Evolutionary conservation across 495 filamentous ascomycete species (phyloP), one percentile per base, ranked within the genome.

Genomic region (Poronia punctata): DNA sequence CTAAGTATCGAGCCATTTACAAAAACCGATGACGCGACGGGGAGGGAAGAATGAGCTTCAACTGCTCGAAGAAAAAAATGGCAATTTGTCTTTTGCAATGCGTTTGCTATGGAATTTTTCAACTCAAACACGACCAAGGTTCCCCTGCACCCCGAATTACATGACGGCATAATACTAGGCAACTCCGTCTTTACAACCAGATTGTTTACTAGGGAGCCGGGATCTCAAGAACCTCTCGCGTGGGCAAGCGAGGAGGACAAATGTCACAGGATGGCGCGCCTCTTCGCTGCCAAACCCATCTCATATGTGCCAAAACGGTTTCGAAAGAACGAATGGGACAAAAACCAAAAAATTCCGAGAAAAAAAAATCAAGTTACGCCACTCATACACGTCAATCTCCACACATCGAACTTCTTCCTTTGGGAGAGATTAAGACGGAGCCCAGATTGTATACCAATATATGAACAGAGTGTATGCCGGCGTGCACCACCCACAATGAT

Each of bases 221-320:
- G 29, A 38, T 30, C 38, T 40, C 43, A 49, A 27, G 24, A 10
- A 33, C 20, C 29, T 40, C 34, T 29, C 28, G 25, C 43, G 36
- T 40, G 18, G 36, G 35, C 36, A 40, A 50, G 46, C 52, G 48
- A 36, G 45, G 52, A 56, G 52, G 52, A 50, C 31, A 18, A 49
- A 38, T 50, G 27, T 49, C 55, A 56, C 55, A 55, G 52, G 55
- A 43, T 52, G 52, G 55, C 46, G 52, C 55, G 49, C 55, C 55
- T 59, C 55, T 50, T 53, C 52, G 55, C 52, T 40, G 45, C 52
- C 55, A 44, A 40, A 47, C 38, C 46, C 44, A 48, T 50, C 44
- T 53, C 37, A 35, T 56, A 56, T 59, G 46, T 53, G 42, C 45
- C 48, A 40, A 46, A 3, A 24, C 23, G 27, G 42, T 34, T 44